Evolutionary conservation across 805 yeast species (phyloP).

Genomic region (Spencermartinsiella europaea): DNA sequence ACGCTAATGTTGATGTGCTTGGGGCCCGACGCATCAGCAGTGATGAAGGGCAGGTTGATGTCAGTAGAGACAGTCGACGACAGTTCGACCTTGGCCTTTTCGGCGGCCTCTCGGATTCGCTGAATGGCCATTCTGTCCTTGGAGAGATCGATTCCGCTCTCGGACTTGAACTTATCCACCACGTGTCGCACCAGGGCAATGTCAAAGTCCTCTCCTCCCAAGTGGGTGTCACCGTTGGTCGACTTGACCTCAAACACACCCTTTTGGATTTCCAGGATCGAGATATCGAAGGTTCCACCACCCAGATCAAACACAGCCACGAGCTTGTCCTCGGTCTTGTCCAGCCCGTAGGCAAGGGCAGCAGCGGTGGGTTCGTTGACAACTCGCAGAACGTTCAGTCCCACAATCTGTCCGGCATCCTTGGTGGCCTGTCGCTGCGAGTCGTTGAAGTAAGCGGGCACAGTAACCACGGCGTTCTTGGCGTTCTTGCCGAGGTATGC

Average conservation of each 20-base stretch:
- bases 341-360: constrained; percentile 90
- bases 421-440: constrained; percentile 92
- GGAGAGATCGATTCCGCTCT: constrained; percentile 59
- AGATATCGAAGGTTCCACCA: constrained; percentile 98
- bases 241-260: constrained; percentile 98
- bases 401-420: constrained; percentile 97
- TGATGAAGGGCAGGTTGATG: constrained; percentile 78
- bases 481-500: constrained; percentile 82
- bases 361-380: constrained; percentile 96
- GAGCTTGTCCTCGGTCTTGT: constrained; percentile 70
- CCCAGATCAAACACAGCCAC: constrained; percentile 97
- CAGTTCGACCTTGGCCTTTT: constrained; percentile 83
- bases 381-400: constrained; percentile 82
- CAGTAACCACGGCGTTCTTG: constrained; percentile 85
- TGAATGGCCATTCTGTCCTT: constrained; percentile 74
- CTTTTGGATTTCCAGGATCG: constrained; percentile 92
- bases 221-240: constrained; percentile 92
- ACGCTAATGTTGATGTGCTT: constrained; percentile 69
- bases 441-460: constrained; percentile 87
- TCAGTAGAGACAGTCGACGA: constrained; percentile 68
- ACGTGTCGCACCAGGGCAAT: constrained; percentile 81
- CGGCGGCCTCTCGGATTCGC: constrained; percentile 83
- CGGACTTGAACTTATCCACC: constrained; percentile 71
- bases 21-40: constrained; percentile 81
- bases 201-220: constrained; percentile 92